Evolutionary conservation across 2,329 filamentous ascomycete species (phyloP).

Genomic region (Clonostachys sp.): DNA sequence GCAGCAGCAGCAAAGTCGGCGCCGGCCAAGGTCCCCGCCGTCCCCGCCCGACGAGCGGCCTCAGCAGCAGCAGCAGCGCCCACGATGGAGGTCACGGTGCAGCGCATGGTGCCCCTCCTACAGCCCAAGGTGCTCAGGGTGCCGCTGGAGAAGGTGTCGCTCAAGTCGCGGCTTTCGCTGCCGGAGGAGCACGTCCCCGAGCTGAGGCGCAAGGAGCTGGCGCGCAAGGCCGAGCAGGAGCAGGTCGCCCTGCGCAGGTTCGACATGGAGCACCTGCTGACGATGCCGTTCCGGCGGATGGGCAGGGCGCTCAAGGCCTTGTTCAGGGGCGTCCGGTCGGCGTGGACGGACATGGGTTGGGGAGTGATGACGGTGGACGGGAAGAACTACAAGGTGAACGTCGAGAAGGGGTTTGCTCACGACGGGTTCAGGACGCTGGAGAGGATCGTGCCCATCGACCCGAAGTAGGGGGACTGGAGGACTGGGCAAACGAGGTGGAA

Average conservation of each 20-base stretch:
- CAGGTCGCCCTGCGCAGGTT: slow-evolving; percentile 33
- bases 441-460: slow-evolving; percentile 36
- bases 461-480: not conserved
- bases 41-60: slow-evolving; percentile 6
- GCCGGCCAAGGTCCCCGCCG: slow-evolving; percentile 4
- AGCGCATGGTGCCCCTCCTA: slow-evolving; percentile 43
- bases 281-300: slow-evolving; percentile 50
- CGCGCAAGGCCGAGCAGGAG: slow-evolving; percentile 24
- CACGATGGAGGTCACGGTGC: slow-evolving; percentile 40
- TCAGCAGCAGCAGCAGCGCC: slow-evolving; percentile 6
- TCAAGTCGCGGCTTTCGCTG: slow-evolving; percentile 30
- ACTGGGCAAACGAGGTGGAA: too few relatives aligned
- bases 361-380: slow-evolving; percentile 42
- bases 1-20: slow-evolving; percentile 6
- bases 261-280: slow-evolving; percentile 51
- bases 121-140: slow-evolving; percentile 34
- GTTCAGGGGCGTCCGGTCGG: slow-evolving; percentile 40
- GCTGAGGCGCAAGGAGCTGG: slow-evolving; percentile 17
- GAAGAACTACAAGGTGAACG: slow-evolving; percentile 51
- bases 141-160: slow-evolving; percentile 20
- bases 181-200: slow-evolving; percentile 29
- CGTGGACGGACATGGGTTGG: slow-evolving; percentile 54
- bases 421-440: slow-evolving; percentile 56
- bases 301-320: slow-evolving; percentile 32
- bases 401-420: slow-evolving; percentile 51